A percentile compares a stretch with the other conserved stretches of the same genome.
Conservation (phyloP, 2,329 filamentous ascomycete genomes). For the Claviceps sorghi region DNA sequence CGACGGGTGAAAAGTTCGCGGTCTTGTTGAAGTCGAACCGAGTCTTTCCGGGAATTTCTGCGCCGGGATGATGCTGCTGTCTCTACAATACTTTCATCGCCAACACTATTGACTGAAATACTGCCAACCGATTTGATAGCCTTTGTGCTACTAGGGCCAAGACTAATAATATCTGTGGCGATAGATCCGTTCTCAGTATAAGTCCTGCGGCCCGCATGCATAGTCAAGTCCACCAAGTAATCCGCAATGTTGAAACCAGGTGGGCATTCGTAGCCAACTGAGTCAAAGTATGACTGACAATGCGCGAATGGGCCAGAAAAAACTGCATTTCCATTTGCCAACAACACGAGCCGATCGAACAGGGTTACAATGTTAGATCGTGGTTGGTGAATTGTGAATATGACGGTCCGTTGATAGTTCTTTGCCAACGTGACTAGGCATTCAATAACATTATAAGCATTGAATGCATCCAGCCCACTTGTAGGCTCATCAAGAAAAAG, state of each 20-base stretch:
- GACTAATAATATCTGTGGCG: conserved; percentile 43
- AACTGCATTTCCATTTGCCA: conserved; percentile 78
- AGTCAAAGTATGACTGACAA: conserved; percentile 87
- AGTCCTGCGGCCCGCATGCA: conserved; percentile 65
- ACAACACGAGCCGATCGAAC: conserved; percentile 83
- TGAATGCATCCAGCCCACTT: conserved; percentile 88
- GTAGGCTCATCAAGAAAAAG: conserved; percentile 95
- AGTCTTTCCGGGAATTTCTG: conserved; percentile 58
- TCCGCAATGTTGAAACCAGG: conserved; percentile 98
- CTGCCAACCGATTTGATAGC: conserved; percentile 86
- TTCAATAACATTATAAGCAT: conserved; percentile 96
- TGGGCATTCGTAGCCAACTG: conserved; percentile 81
- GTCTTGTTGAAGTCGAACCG: conserved; percentile 75
- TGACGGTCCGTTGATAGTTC: conserved; percentile 89
- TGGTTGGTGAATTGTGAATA: conserved; percentile 97
- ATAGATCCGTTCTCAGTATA: conserved; percentile 39
- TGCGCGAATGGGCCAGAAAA: conserved; percentile 82
- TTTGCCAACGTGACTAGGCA: conserved; percentile 90
- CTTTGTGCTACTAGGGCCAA: conserved; percentile 72
- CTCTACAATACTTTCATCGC: conserved; percentile 49
- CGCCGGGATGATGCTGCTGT: conserved; percentile 47
- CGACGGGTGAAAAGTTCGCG: conserved; percentile 79
- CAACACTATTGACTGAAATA: conserved; percentile 59
- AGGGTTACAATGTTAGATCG: conserved; percentile 96
- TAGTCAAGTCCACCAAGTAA: conserved; percentile 91